Percentiles rank a stretch among this genome's conserved stretches.
Conservation (phyloP, 2,329 filamentous ascomycete genomes). For the Elsinoe necatrix region DNA sequence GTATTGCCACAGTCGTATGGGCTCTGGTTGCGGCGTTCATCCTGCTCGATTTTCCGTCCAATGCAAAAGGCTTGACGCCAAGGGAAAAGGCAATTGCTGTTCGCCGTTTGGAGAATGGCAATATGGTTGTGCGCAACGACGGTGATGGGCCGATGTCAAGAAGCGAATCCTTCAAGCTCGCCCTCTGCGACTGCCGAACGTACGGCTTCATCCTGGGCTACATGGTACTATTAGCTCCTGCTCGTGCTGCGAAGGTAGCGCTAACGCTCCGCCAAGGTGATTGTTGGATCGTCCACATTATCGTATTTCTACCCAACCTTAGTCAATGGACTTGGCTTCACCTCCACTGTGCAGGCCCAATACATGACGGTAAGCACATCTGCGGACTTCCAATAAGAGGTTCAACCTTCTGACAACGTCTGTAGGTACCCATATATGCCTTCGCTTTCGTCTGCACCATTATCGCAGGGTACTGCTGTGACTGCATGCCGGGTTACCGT, state of each 20-base stretch:
- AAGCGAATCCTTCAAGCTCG: conserved; percentile 31
- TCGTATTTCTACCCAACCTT: conserved; percentile 49
- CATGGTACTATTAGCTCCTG: conserved; percentile 27
- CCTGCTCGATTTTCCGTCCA: conserved; percentile 44
- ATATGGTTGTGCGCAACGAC: conserved; percentile 30
- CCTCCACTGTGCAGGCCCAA: conserved; percentile 4
- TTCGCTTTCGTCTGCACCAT: conserved; percentile 44
- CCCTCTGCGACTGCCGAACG: conserved; percentile 40
- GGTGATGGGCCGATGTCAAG: conserved; percentile 30
- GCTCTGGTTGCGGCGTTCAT: conserved; percentile 39
- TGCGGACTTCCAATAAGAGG: neutral
- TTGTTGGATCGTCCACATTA: conserved; percentile 43
- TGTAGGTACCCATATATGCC: conserved; percentile 43
- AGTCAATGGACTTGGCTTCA: conserved; percentile 45
- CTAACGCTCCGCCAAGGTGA: conserved; percentile 24
- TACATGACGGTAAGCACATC: neutral
- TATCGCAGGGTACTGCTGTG: conserved; percentile 41
- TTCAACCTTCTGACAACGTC: neutral
- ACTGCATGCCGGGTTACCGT: conserved; percentile 39
- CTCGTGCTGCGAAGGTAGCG: neutral
- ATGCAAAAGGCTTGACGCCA: conserved; percentile 35
- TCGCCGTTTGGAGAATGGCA: conserved; percentile 38
- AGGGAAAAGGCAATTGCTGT: conserved; percentile 38
- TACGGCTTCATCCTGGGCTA: conserved; percentile 44
- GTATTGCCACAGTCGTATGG: conserved; percentile 38